Base-by-base conservation (phyloP, 306 rosid species). In the Rosa persica region DNA sequence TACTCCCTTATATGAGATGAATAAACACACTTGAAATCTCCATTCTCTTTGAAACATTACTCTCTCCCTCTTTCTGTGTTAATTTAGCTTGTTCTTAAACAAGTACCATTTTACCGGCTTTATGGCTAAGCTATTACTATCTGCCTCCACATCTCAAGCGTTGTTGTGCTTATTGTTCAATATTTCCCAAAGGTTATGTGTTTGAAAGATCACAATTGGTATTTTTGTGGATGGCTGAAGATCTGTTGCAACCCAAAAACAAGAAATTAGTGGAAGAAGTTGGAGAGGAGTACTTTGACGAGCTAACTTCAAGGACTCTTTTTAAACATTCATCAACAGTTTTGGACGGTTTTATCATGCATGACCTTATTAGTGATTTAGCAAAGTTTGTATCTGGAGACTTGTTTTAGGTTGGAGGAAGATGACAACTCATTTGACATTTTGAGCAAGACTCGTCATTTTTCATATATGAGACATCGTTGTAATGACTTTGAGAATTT, bases 181-280 rank as follows among this genome's bases (percentile, higher is more conserved):
- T 79, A 51, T 83, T 70, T 20, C 83, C 87, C 1, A 79, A 82
- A 34, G 79, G 78, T 43, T 72, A 36, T 72, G 69, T 27, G 67
- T 44, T 83, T 27, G 3, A 79, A 12, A 87, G 39, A 46, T 47
- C 48, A 48, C 10, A 57, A 8, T 47, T 84, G 23, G 38, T 84
- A 42, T 46, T 54, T 52, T 38, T 81, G 4, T 84, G 90, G 88
- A 84, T 81, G 88, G 88, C 79, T 8, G 79, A 87, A 74, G 78
- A 78, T 34, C 67, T 87, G 9, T 69, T 69, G 8, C 73, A 11
- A 69, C 20, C 55, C 20, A 22, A 22, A 60, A 55, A 23, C 47
- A 27, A 2, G 30, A 25, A 27, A 76, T 22, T 8, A 4, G 4
- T 69, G 55, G 55, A 69, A 46, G 73, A 42, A 39, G 34, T n/a